phyloP scores from a whole-genome alignment of 208 protist species.

The Dictyostelium gargantuum region DNA sequence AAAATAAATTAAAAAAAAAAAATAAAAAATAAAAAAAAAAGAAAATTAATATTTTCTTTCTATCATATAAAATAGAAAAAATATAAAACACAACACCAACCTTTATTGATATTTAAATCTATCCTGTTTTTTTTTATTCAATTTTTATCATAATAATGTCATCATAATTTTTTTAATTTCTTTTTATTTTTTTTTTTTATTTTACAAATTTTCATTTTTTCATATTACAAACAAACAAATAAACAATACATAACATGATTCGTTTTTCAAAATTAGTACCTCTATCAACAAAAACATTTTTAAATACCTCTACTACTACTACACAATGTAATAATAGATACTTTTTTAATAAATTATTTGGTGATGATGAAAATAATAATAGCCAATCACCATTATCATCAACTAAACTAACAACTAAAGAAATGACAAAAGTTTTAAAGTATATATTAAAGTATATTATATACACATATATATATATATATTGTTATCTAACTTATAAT shows the following conservation, averaged over 20 bases:
- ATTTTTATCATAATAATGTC: no score
- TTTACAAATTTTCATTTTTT: no score
- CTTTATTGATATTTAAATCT: no score
- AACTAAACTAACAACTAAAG: neutral
- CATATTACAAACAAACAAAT: no score
- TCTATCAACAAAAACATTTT: neutral
- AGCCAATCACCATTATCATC: neutral
- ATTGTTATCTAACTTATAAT: neutral
- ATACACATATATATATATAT: neutral
- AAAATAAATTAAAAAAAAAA: constrained; percentile 12
- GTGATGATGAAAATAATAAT: neutral
- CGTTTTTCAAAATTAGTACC: neutral
- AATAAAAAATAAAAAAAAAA: neutral
- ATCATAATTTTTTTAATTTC: no score
- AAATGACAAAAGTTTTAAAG: neutral
- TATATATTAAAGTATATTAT: neutral
- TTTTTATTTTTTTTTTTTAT: no score
- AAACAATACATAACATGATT: no score
- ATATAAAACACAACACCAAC: no score
- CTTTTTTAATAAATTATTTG: neutral
- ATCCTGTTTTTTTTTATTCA: no score
- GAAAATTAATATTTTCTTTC: no score
- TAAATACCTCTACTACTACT: neutral
- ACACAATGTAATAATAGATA: neutral
- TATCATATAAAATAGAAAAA: no score